Conservation (phyloP, 352 stramenopile genomes). For the Phytophthora gonapodyides region DNA sequence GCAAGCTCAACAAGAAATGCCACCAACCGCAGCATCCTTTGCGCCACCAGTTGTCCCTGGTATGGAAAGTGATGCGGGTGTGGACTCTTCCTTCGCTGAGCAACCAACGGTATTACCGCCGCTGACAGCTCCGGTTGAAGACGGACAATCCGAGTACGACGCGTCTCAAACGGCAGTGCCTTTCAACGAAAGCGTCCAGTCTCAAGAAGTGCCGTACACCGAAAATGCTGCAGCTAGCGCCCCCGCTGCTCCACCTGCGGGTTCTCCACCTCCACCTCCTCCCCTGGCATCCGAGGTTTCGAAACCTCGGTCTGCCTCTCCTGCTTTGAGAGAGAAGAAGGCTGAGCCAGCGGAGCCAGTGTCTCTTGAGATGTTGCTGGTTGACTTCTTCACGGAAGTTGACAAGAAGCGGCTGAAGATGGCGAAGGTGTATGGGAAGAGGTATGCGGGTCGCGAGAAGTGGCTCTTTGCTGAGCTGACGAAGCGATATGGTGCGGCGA, state of each 20-base stretch:
- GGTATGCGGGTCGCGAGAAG: slow-evolving; percentile 72
- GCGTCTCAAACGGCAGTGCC: neutral
- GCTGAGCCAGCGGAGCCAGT: slow-evolving; percentile 25
- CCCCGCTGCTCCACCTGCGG: slow-evolving; percentile 2
- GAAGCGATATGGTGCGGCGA: slow-evolving; percentile 61
- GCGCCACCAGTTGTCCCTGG: neutral
- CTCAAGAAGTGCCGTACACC: neutral
- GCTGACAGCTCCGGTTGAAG: neutral
- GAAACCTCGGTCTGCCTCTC: neutral
- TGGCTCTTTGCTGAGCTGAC: slow-evolving; percentile 68
- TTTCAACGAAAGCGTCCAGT: neutral
- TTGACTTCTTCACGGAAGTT: slow-evolving; percentile 65
- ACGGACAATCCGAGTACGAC: neutral
- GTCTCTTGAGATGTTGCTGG: slow-evolving; percentile 58
- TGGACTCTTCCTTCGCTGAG: neutral
- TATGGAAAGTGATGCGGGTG: neutral
- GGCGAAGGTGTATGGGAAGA: slow-evolving; percentile 64
- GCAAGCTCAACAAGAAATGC: slow-evolving; percentile 8
- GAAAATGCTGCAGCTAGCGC: slow-evolving; percentile 1
- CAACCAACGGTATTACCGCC: neutral
- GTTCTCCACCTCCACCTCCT: slow-evolving; percentile 2
- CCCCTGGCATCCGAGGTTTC: neutral
- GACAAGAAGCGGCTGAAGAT: slow-evolving; percentile 67
- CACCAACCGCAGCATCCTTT: slow-evolving; percentile 2
- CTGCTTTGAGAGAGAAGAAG: slow-evolving; percentile 5